Conservation (phyloP, 768 basidiomycete species). For the Suillus discolor region DNA sequence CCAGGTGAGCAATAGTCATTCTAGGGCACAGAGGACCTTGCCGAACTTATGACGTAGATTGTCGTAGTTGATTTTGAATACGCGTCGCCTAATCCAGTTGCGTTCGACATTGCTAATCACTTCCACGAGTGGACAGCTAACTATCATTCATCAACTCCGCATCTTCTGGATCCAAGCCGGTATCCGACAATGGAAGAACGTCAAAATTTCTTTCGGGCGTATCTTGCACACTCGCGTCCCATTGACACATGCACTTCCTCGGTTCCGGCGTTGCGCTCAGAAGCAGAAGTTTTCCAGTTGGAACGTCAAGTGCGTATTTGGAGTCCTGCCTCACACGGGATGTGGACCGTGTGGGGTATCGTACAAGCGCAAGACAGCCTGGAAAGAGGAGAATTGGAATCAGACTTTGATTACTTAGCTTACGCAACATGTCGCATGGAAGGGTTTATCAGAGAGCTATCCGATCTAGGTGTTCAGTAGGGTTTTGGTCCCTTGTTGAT, state of each 20-base stretch:
- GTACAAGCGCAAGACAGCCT: conserved; percentile 84
- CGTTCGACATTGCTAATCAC: conserved; percentile 96
- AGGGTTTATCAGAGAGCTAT: conserved; percentile 60
- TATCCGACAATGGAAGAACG: conserved; percentile 80
- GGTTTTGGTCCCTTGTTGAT: background rate
- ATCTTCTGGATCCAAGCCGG: conserved; percentile 57
- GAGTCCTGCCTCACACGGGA: conserved; percentile 88
- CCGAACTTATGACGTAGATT: conserved; percentile 53
- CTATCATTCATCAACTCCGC: conserved; percentile 74
- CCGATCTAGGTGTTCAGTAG: conserved; percentile 41
- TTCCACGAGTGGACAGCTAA: conserved; percentile 97
- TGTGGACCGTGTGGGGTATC: conserved; percentile 96
- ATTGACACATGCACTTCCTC: conserved; percentile 13
- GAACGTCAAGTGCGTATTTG: conserved; percentile 83
- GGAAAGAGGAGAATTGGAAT: conserved; percentile 54
- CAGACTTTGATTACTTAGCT: conserved; percentile 88
- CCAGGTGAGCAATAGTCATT: conserved; percentile 50
- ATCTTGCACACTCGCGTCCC: conserved; percentile 59
- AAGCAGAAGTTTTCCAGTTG: conserved; percentile 55
- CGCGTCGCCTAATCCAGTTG: conserved; percentile 87
- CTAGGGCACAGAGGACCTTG: background rate
- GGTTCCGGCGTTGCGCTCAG: conserved; percentile 25
- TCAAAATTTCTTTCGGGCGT: conserved; percentile 82
- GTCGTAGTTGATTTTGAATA: conserved; percentile 99
- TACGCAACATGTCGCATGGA: conserved; percentile 76